Evolutionary conservation across 108 stramenopile genomes (phyloP).

Genomic region (Stephanodiscus minutulus): DNA sequence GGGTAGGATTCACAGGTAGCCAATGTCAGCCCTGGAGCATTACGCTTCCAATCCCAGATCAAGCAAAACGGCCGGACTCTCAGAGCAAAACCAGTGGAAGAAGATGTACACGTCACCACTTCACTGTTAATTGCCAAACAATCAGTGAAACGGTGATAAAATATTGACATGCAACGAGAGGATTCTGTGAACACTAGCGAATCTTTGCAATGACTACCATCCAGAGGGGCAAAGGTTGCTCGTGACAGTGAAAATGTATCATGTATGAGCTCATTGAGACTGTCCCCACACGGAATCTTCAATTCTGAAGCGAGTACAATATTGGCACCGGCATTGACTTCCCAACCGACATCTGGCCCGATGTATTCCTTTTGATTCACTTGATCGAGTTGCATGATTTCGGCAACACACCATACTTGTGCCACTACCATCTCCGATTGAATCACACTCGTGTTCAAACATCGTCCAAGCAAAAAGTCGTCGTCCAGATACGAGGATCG

Average conservation of each 20-base stretch:
- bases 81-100: neutral
- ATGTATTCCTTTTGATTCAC: neutral
- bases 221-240: neutral
- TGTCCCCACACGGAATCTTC: constrained; percentile 32
- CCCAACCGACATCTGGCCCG: neutral
- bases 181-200: constrained; percentile 11
- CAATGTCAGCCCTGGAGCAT: constrained; percentile 29
- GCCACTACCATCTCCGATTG: constrained; percentile 30
- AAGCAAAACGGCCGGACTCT: constrained; percentile 27
- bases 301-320: constrained; percentile 36
- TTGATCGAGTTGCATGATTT: neutral
- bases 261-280: constrained; percentile 25
- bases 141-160: constrained; percentile 30
- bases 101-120: constrained; percentile 8
- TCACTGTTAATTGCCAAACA: constrained; percentile 36
- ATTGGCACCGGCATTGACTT: neutral
- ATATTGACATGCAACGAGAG: constrained; percentile 25
- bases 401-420: constrained; percentile 44
- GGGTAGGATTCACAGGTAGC: constrained; percentile 2
- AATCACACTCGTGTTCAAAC: neutral
- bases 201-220: neutral
- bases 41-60: constrained; percentile 51
- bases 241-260: constrained; percentile 17
- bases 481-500: constrained; percentile 35
- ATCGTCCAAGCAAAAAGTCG: neutral